phyloP scores from a whole-genome alignment of 768 basidiomycete genomes.

The Gautieria morchelliformis region DNA sequence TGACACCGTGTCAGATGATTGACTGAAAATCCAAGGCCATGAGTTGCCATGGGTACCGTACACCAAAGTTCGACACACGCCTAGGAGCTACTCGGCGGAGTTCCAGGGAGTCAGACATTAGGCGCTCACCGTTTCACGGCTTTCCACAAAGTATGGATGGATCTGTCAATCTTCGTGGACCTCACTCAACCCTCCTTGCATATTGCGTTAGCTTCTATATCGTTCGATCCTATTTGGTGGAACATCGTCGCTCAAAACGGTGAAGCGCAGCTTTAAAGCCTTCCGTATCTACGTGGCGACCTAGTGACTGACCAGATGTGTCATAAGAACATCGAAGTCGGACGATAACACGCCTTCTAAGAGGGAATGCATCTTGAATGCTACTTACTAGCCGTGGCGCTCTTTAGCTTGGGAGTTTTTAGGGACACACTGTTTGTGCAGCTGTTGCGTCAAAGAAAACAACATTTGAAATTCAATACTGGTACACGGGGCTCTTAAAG shows the following conservation, averaged over 20 bases:
- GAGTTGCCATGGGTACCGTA: too few species aligned
- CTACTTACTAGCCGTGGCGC: constrained; percentile 77
- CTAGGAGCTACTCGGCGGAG: too few species aligned
- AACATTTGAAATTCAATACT: constrained; percentile 19
- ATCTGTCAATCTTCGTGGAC: constrained; percentile 35
- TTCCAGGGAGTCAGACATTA: too few species aligned
- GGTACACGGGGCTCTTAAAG: constrained; percentile 66
- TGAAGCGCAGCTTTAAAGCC: constrained; percentile 26
- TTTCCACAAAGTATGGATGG: not conserved
- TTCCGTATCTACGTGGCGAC: not conserved
- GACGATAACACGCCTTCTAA: constrained; percentile 76
- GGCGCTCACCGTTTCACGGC: not conserved
- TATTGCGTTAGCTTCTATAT: constrained; percentile 55
- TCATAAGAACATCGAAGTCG: constrained; percentile 67
- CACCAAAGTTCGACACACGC: too few species aligned
- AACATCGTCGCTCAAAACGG: constrained; percentile 92
- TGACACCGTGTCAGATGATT: too few species aligned
- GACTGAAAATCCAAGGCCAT: too few species aligned
- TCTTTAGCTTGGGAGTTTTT: constrained; percentile 77
- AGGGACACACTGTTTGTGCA: constrained; percentile 73
- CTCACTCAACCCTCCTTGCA: constrained; percentile 54
- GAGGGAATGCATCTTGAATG: constrained; percentile 79
- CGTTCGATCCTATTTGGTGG: constrained; percentile 94
- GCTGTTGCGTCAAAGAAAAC: not conserved
- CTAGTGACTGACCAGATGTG: not conserved